Conservation (phyloP, 106 monocot species). For the Allium sativum region DNA sequence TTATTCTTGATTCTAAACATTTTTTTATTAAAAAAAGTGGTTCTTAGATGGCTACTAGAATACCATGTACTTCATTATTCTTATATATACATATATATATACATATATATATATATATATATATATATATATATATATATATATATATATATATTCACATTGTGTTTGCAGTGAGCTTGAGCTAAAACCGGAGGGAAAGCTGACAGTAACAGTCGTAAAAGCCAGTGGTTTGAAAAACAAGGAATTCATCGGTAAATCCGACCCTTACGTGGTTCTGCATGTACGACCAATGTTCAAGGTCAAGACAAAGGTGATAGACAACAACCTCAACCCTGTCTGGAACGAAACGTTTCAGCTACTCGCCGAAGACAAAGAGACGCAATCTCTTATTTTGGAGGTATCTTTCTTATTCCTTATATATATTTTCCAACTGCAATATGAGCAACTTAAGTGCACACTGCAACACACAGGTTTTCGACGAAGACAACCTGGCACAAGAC, state of each 20-base stretch:
- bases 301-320: conserved; percentile 77
- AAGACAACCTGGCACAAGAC: conserved; percentile 71
- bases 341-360: conserved; percentile 77
- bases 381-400: conserved; percentile 73
- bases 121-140: too few relatives aligned
- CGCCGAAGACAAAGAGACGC: conserved; percentile 97
- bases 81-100: too few relatives aligned
- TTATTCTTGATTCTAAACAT: too few relatives aligned
- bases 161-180: conserved; percentile 72
- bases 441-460: background rate
- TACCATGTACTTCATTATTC: too few relatives aligned
- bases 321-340: conserved; percentile 93
- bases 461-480: conserved; percentile 62
- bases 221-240: conserved; percentile 73
- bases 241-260: conserved; percentile 99
- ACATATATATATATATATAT: too few relatives aligned
- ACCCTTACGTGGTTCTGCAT: conserved; percentile 86
- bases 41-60: too few relatives aligned
- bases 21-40: too few relatives aligned
- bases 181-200: conserved; percentile 82
- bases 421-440: background rate
- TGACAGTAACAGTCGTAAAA: conserved; percentile 57
- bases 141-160: too few relatives aligned
- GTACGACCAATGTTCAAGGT: conserved; percentile 78
- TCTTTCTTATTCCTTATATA: background rate